Base-by-base conservation (phyloP, 2,329 filamentous ascomycete genomes). In the Graphiopsis chlorocephala region DNA sequence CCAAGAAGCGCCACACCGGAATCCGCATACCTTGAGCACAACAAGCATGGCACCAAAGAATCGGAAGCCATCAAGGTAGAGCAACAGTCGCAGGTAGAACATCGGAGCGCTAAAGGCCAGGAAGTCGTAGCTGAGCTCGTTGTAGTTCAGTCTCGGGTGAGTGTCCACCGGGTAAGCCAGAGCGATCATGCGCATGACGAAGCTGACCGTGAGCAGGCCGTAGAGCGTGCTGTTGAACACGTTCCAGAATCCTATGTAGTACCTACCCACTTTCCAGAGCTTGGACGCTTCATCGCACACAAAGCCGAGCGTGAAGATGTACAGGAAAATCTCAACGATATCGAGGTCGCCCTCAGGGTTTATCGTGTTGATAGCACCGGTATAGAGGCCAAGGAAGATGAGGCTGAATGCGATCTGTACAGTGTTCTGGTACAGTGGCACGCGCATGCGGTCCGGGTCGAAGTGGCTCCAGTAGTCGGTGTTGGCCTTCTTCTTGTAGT, bases 1-100 rank as follows among this genome's bases (percentile, higher is more conserved):
- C 4, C 11, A 25, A 29, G 6, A n/a, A 25, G 14, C 15, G 8
- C 10, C 15, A 15, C 23, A 11, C 11, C 35, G 17, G 29, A 14
- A 59, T 28, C 12, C n/a, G 8, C 33, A 31, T 64, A 64, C 58
- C 77, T 98, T 96, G 52, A 99, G 83, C 1, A 99, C 93, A 1
- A 99, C 94, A 1, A 99, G 86, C 95, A 99, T 99, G 58, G 94
- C 93, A 26, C 95, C 95, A 73, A 99, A 99, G 82, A 99, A 99
- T 63, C 91, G 88, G 83, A 96, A 86, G 0, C 90, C 92, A 78
- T 99, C 95, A 20, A 99, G 86, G 75, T 97, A 99, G 7, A 99
- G 86, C 67, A 99, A 80, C 65, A 99, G 84, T 4, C 95, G 90
- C 74, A 89, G 90, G 94, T 95, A 99, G 78, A 99, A 98, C 91